Conservation (phyloP, 352 stramenopile species). For the Pelagophyceae sp. region DNA sequence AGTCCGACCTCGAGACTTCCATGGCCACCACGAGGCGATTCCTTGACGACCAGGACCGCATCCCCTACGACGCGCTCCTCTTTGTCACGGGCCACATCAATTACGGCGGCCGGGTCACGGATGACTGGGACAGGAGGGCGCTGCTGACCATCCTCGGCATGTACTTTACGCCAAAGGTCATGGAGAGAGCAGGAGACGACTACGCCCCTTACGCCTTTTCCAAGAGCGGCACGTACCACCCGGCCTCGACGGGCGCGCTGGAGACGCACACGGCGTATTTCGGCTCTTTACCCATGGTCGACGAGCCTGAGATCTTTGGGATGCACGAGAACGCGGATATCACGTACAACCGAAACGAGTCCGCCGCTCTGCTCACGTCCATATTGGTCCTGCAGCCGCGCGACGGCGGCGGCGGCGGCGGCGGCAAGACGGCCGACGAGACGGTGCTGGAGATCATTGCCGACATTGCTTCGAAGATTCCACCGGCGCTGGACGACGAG, state of each 20-base stretch:
- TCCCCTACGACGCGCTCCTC: constrained; percentile 81
- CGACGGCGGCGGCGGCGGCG: constrained; percentile 48
- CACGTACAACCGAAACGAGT: constrained; percentile 82
- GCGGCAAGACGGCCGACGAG: constrained; percentile 58
- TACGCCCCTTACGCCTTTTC: constrained; percentile 65
- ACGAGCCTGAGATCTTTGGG: constrained; percentile 84
- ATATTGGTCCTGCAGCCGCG: constrained; percentile 77
- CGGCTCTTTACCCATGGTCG: constrained; percentile 59
- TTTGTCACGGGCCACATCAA: constrained; percentile 90
- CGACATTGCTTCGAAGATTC: constrained; percentile 49
- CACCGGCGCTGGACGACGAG: constrained; percentile 64
- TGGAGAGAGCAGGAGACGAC: constrained; percentile 50
- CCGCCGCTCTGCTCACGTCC: constrained; percentile 66
- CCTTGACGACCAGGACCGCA: constrained; percentile 67
- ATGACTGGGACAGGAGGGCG: constrained; percentile 84
- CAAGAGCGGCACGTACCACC: constrained; percentile 69
- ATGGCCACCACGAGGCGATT: constrained; percentile 76
- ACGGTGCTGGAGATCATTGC: constrained; percentile 42
- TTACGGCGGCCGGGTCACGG: constrained; percentile 86
- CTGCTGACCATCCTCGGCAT: constrained; percentile 81
- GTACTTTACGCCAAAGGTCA: constrained; percentile 71
- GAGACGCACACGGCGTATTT: constrained; percentile 67
- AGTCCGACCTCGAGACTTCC: constrained; percentile 84
- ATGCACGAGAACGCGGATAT: constrained; percentile 92
- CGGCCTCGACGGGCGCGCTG: constrained; percentile 43